Evolutionary conservation across 169 alveolate genomes (phyloP), one percentile per base, ranked within the genome.

Genomic region (Cryptosporidium ryanae): DNA sequence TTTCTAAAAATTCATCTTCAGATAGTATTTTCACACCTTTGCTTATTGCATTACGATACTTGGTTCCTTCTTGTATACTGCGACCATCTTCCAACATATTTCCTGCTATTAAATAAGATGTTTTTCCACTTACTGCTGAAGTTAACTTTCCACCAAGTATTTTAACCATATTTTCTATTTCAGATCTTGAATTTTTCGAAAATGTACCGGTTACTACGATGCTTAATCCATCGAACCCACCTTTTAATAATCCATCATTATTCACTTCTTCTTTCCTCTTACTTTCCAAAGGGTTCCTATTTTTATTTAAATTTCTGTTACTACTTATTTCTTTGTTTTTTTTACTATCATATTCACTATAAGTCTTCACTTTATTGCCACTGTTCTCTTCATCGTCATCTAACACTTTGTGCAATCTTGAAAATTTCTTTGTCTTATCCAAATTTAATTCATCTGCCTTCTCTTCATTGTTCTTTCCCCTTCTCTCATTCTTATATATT

Each of bases 61-160:
- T 97, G 18, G 89, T 82, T 3, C 99, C 98, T 57, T 94, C 91
- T 25, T 84, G 90, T 65, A 81, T 94, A 31, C 91, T 91, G 57
- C 99, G 91, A n/a, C 99, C 99, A 90, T 97, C 99, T 84, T 97
- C 99, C 46, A 97, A 91, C 52, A 90, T 90, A 27, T 92, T 93
- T 0, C 99, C 99, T 68, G 93, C 95, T 10, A 97, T 94, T 71
- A 97, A 90, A 82, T 92, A 96, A 66, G 94, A 92, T 0, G 98
- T 97, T 70, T 90, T 92, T 2, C 96, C 94, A 82, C 97, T 93
- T 0, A 97, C 98, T 25, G 96, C 95, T 1, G 95, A 71, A 31
- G 97, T 96, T 1, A 94, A 94, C 63, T 94, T 90, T 2, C 98
- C 99, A 0, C 99, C 98, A 21, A 94, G 90, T 66, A 91, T 91